phyloP scores from a whole-genome alignment of 257 asterid species.

The Jacaranda copaia region DNA sequence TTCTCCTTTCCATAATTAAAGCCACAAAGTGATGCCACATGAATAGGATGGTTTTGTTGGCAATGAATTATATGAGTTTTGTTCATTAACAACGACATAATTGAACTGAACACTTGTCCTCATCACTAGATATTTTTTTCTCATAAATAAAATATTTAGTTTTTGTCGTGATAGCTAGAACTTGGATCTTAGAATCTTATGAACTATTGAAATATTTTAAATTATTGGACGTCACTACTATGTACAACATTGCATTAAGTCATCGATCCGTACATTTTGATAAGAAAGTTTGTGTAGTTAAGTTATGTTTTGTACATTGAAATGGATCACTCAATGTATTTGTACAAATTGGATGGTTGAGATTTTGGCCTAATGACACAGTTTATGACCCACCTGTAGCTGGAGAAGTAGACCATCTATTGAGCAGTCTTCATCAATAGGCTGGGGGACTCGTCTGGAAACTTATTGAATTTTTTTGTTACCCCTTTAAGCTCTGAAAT shows the following conservation, averaged over 20 bases:
- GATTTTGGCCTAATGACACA: conserved; percentile 27
- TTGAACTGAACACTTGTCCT: not conserved
- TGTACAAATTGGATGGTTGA: conserved; percentile 28
- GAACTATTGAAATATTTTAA: not conserved
- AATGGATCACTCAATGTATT: conserved; percentile 18
- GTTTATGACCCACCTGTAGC: conserved; percentile 48
- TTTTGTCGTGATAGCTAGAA: not conserved
- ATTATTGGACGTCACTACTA: conserved; percentile 1
- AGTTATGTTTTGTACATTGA: not conserved
- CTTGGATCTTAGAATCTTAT: conserved; percentile 35
- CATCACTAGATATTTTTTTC: too few species aligned
- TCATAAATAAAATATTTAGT: not conserved
- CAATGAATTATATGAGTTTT: not conserved
- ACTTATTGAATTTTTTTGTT: conserved; percentile 7
- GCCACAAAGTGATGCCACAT: conserved; percentile 12
- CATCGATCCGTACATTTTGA: conserved; percentile 37
- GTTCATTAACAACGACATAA: conserved; percentile 28
- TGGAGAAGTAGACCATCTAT: conserved; percentile 59
- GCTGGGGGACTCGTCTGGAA: conserved; percentile 47
- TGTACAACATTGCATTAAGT: conserved; percentile 6
- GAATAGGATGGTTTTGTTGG: conserved; percentile 7
- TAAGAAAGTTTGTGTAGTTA: conserved; percentile 9
- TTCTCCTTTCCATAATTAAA: not conserved
- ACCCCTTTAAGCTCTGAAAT: conserved; percentile 24
- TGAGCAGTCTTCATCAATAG: conserved; percentile 44